phyloP scores from a whole-genome alignment of 345 rosid species.

The Syzygium jambos region DNA sequence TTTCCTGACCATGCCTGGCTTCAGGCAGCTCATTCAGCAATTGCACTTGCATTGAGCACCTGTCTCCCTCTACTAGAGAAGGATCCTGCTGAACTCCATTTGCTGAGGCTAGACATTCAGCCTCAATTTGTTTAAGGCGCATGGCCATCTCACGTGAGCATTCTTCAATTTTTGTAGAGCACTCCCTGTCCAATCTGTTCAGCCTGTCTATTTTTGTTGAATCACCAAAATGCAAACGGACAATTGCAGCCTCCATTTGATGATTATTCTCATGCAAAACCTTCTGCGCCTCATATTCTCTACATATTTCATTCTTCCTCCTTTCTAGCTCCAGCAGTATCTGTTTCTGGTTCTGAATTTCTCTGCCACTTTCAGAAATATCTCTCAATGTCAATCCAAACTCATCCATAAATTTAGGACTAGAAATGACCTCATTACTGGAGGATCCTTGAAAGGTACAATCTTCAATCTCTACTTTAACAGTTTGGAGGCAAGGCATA shows the following conservation, averaged over 20 bases:
- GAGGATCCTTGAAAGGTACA: conserved; percentile 15
- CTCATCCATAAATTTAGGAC: background rate
- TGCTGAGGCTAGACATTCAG: conserved; percentile 26
- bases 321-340: conserved; percentile 29
- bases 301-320: conserved; percentile 28
- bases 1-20: conserved; percentile 3
- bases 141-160: conserved; percentile 22
- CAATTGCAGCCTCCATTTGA: conserved; percentile 41
- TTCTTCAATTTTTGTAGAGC: conserved; percentile 29
- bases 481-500: conserved; percentile 4
- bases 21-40: conserved; percentile 14
- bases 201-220: conserved; percentile 33
- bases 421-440: conserved; percentile 18
- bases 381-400: conserved; percentile 25
- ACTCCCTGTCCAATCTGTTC: conserved; percentile 36
- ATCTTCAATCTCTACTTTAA: conserved; percentile 11
- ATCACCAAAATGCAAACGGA: conserved; percentile 26
- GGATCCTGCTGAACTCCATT: conserved; percentile 31
- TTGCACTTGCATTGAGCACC: conserved; percentile 36
- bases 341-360: conserved; percentile 39
- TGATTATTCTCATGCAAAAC: conserved; percentile 28
- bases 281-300: conserved; percentile 35
- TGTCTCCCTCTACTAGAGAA: conserved; percentile 32
- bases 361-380: conserved; percentile 32
- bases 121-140: conserved; percentile 29